phyloP scores from a whole-genome alignment of 2,329 filamentous ascomycete species.

The Eutypa lata region DNA sequence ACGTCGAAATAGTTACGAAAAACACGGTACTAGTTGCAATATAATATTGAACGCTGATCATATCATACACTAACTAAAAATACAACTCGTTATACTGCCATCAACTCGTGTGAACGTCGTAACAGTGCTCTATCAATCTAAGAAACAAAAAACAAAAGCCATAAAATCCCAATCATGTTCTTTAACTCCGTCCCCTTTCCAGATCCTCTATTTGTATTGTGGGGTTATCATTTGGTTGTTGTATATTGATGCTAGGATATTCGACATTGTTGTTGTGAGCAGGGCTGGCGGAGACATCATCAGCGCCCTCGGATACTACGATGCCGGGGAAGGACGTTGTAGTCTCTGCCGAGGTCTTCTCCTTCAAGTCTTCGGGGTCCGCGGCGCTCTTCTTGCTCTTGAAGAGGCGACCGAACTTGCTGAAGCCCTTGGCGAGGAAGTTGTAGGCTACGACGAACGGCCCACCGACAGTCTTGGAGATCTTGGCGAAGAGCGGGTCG shows the following conservation, averaged over 20 bases:
- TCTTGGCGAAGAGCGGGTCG: conserved; percentile 37
- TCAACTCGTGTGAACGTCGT: too few species aligned
- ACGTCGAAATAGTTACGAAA: too few species aligned
- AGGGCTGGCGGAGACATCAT: background rate
- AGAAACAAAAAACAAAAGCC: background rate
- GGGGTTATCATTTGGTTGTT: conserved; percentile 7
- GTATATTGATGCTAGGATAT: background rate
- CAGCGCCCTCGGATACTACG: conserved; percentile 15
- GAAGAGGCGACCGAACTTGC: conserved; percentile 17
- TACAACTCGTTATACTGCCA: too few species aligned
- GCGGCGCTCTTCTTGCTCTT: conserved; percentile 9
- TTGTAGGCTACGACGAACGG: conserved; percentile 28
- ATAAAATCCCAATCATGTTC: background rate
- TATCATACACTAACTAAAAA: too few species aligned
- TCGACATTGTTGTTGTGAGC: background rate
- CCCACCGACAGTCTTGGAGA: conserved; percentile 24
- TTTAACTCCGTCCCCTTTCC: conserved; percentile 19
- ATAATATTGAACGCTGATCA: background rate
- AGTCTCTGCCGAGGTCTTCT: background rate
- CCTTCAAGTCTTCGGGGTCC: background rate
- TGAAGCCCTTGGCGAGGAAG: conserved; percentile 13
- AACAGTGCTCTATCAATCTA: too few species aligned
- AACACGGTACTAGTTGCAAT: background rate
- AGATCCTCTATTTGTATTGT: conserved; percentile 22
- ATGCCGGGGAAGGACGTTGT: conserved; percentile 19